These are phyloP conservation scores for Russula earlei DNA, from an alignment of 768 basidiomycete species.

Conservation along the genomic window DNA sequence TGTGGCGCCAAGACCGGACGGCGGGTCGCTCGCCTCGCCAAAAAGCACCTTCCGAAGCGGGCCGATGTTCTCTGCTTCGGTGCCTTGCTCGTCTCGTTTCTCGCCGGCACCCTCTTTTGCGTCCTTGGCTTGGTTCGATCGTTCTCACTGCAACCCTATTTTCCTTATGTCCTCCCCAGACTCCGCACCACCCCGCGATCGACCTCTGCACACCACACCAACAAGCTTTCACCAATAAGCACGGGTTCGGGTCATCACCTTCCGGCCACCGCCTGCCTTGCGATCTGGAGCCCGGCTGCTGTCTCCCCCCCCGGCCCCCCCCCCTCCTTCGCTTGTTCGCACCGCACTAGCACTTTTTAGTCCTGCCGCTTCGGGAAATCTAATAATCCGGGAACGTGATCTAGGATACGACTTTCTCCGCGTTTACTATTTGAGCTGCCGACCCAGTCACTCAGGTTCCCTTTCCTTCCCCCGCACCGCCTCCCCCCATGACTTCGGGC, in stretches of 20 bases:
- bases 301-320: slow-evolving; percentile 1
- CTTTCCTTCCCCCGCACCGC: slow-evolving; percentile 15
- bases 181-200: slow-evolving; percentile 8
- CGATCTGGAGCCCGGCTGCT: slow-evolving; percentile 10
- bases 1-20: slow-evolving; percentile 16
- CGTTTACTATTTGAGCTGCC: slow-evolving; percentile 16
- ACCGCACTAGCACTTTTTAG: not conserved
- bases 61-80: slow-evolving; percentile 17
- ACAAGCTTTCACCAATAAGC: not conserved
- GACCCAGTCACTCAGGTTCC: slow-evolving; percentile 20
- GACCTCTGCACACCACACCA: not conserved
- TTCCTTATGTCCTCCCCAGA: slow-evolving; percentile 2
- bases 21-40: slow-evolving; percentile 5
- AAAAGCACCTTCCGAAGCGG: slow-evolving; percentile 14
- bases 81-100: slow-evolving; percentile 15
- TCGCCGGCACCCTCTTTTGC: not conserved
- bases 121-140: too few species aligned
- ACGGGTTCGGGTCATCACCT: slow-evolving; percentile 5
- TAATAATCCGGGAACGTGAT: slow-evolving; percentile 19
- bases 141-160: slow-evolving; percentile 13
- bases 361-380: slow-evolving; percentile 18
- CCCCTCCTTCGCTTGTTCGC: too few species aligned
- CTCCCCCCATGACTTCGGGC: not conserved
- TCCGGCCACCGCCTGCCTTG: slow-evolving; percentile 5
- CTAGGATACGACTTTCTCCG: slow-evolving; percentile 8